These are phyloP conservation scores for Jaapia argillacea DNA, from an alignment of 768 basidiomycete species.

Conservation along the genomic window DNA sequence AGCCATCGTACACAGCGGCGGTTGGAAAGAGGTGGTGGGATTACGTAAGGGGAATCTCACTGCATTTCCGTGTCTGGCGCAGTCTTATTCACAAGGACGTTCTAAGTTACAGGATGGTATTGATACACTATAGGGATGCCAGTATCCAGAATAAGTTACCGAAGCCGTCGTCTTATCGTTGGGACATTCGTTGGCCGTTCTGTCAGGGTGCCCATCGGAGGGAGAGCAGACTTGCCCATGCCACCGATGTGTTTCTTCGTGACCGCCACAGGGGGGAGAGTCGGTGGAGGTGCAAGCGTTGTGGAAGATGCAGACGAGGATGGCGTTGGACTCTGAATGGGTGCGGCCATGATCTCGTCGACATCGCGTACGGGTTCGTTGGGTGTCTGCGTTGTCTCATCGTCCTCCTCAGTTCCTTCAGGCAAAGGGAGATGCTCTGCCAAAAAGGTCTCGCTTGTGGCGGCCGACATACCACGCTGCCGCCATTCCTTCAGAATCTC, in stretches of 20 bases:
- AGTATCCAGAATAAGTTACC: constrained; percentile 9
- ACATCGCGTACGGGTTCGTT: neutral
- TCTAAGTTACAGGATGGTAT: constrained; percentile 7
- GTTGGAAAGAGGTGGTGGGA: neutral
- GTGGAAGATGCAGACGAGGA: constrained; percentile 31
- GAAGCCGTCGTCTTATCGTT: constrained; percentile 20
- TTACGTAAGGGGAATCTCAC: neutral
- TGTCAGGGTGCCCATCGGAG: constrained; percentile 17
- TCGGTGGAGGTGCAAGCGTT: constrained; percentile 5
- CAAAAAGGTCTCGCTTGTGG: constrained; percentile 25
- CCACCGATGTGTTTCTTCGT: constrained; percentile 14
- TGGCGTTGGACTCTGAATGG: constrained; percentile 16
- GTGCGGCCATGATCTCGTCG: constrained; percentile 3
- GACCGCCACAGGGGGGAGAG: constrained; percentile 1
- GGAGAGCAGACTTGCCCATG: constrained; percentile 13
- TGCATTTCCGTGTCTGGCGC: no score
- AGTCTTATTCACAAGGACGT: no score
- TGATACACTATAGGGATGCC: constrained; percentile 4
- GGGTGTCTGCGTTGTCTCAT: constrained; percentile 7
- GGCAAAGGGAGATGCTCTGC: constrained; percentile 26
- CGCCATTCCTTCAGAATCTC: constrained; percentile 45
- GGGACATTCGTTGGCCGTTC: constrained; percentile 24
- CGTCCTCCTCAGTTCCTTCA: constrained; percentile 15
- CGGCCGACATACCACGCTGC: constrained; percentile 19
- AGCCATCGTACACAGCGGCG: constrained; percentile 30